These are phyloP conservation scores for Diospyros lotus DNA, from an alignment of 148 eudicot species.

Conservation along the genomic window DNA sequence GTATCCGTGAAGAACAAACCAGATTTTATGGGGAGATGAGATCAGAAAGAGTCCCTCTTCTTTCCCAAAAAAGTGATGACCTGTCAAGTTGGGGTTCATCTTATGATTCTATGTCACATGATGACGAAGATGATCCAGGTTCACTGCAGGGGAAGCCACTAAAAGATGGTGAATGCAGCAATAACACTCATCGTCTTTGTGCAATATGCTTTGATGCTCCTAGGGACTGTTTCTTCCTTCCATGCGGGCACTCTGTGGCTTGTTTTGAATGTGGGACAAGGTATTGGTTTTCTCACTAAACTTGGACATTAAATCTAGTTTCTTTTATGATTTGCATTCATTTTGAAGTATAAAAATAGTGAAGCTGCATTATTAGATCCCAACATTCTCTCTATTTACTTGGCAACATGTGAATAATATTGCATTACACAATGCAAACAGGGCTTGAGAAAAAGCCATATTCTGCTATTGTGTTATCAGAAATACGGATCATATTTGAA, in stretches of 20 bases:
- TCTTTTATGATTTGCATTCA: neutral
- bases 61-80: constrained; percentile 66
- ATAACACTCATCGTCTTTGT: constrained; percentile 46
- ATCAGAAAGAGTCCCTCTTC: constrained; percentile 55
- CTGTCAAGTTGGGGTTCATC: constrained; percentile 71
- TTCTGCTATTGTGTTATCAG: neutral
- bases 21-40: constrained; percentile 31
- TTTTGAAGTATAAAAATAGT: neutral
- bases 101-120: constrained; percentile 57
- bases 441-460: neutral
- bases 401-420: neutral
- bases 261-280: constrained; percentile 78
- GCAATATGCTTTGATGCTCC: constrained; percentile 85
- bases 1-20: constrained; percentile 25
- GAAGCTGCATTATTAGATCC: neutral
- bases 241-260: constrained; percentile 82
- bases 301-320: neutral
- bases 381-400: neutral
- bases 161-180: constrained; percentile 40
- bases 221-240: constrained; percentile 86
- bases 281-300: constrained; percentile 21
- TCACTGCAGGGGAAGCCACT: constrained; percentile 31
- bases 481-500: neutral
- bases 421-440: neutral
- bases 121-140: constrained; percentile 47